Evolutionary conservation across 148 eudicot genomes (phyloP).

Genomic region (Fallopia convolvulus): DNA sequence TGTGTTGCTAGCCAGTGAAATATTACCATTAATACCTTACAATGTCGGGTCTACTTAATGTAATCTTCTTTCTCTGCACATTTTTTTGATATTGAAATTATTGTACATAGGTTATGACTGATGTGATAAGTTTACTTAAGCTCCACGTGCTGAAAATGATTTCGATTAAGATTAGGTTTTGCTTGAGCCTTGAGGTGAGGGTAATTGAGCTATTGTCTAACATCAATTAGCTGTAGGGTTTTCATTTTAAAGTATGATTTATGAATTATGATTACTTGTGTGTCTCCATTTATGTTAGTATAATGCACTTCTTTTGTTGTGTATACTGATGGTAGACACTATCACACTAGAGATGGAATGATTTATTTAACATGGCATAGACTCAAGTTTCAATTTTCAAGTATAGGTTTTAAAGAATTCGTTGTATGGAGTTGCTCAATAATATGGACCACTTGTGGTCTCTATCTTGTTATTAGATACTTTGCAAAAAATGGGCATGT

Average conservation of each 20-base stretch:
- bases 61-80: slow-evolving; percentile 1
- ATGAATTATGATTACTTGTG: not conserved
- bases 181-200: not conserved
- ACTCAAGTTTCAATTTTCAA: not conserved
- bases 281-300: not conserved
- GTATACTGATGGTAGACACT: not conserved
- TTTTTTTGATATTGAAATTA: not conserved
- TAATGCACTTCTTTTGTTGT: not conserved
- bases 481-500: too few species aligned
- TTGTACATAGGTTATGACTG: not conserved
- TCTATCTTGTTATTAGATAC: not conserved
- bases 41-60: slow-evolving; percentile 16
- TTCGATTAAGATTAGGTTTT: not conserved
- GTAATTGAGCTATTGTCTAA: not conserved
- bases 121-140: not conserved
- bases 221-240: not conserved
- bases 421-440: not conserved
- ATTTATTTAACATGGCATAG: not conserved
- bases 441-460: not conserved
- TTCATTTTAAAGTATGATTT: not conserved
- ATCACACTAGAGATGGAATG: too few species aligned
- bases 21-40: slow-evolving; percentile 1
- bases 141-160: not conserved
- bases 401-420: not conserved
- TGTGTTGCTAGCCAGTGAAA: slow-evolving; percentile 5